These are phyloP conservation scores for Bretziella fagacearum DNA, from an alignment of 2,329 filamentous ascomycete genomes.

Conservation along the genomic window DNA sequence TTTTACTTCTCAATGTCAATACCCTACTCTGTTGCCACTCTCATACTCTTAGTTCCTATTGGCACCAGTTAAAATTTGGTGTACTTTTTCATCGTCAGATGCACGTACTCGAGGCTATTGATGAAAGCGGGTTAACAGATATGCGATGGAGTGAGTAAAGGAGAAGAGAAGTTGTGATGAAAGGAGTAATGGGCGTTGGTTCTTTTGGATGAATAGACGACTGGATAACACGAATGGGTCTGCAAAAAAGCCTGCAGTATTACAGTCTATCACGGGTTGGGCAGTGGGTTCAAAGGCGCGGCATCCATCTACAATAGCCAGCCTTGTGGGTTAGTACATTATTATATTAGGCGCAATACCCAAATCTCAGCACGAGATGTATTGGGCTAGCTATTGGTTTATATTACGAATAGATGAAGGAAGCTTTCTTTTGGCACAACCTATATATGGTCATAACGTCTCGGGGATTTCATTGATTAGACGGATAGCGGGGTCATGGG, in stretches of 20 bases:
- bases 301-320: not conserved
- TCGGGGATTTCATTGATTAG: not conserved
- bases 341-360: not conserved
- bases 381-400: slow-evolving; percentile 1
- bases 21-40: slow-evolving; percentile 1
- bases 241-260: not conserved
- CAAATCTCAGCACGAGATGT: slow-evolving; percentile 1
- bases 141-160: not conserved
- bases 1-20: slow-evolving; percentile 4
- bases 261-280: not conserved
- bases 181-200: slow-evolving; percentile 2
- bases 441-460: not conserved
- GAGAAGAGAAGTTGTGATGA: not conserved
- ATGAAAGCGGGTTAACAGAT: not conserved
- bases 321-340: slow-evolving; percentile 8
- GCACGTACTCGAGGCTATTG: no score
- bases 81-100: no score
- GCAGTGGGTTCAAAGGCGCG: not conserved
- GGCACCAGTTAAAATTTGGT: no score
- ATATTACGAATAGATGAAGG: slow-evolving; percentile 10
- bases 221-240: not conserved
- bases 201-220: slow-evolving; percentile 2
- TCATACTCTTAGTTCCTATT: not conserved
- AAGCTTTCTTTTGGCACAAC: not conserved
- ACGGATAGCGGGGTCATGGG: no score